These are phyloP conservation scores for Chimonanthus praecox DNA, from an alignment of 164 flowering plant species.

Conservation along the genomic window DNA sequence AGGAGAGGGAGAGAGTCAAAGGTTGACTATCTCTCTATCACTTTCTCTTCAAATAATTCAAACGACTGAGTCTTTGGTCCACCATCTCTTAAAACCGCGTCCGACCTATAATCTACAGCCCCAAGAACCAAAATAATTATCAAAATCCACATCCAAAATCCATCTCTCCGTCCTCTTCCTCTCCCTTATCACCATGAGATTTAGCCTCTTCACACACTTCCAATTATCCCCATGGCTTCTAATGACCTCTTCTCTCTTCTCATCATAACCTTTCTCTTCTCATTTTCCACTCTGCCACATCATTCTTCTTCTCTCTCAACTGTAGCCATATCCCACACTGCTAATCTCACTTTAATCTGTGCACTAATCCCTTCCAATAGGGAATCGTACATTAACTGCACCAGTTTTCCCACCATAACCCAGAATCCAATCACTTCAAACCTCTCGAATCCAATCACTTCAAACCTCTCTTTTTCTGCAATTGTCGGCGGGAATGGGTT, in stretches of 20 bases:
- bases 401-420: constrained; percentile 28
- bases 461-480: constrained; percentile 17
- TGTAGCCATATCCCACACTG: constrained; percentile 44
- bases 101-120: not conserved
- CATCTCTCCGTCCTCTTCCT: not conserved
- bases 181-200: constrained; percentile 4
- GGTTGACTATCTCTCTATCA: not conserved
- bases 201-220: constrained; percentile 13
- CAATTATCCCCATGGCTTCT: constrained; percentile 31
- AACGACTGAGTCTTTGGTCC: constrained; percentile 22
- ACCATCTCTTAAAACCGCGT: constrained; percentile 20
- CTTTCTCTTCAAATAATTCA: not conserved
- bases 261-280: constrained; percentile 4
- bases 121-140: not conserved
- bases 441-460: constrained; percentile 2
- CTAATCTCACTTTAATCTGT: constrained; percentile 44
- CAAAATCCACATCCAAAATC: not conserved
- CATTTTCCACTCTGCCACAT: constrained; percentile 8
- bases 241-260: not conserved
- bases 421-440: constrained; percentile 8
- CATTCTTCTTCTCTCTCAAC: constrained; percentile 39
- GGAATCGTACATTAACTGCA: constrained; percentile 31
- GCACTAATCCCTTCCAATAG: constrained; percentile 23
- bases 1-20: not conserved
- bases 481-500: constrained; percentile 56